Evolutionary conservation across 768 basidiomycete species (phyloP), one percentile per base, ranked within the genome.

Genomic region (Auricularia auricula-judae): DNA sequence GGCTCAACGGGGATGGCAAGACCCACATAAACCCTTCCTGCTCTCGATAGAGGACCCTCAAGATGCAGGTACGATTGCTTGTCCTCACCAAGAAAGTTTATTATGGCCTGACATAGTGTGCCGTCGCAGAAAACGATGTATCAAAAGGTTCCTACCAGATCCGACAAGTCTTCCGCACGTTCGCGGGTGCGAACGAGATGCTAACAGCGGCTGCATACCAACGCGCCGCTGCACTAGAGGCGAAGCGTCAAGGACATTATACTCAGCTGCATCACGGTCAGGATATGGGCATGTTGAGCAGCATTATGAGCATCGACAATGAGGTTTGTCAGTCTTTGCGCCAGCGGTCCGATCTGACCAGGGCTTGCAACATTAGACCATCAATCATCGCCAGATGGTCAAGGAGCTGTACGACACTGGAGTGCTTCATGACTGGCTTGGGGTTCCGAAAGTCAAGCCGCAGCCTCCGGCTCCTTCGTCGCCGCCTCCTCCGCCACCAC

Each of bases 1-100:
- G 75, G 76, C 79, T 63, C 79, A 83, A 65, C 76, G 92, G 68
- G 93, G 93, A 3, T 99, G 97, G 97, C 73, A 77, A 65, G 84
- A 88, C 71, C 80, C 78, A 63, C 77, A 76, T 62, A 81, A 82
- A 70, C 75, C 78, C 14, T 76, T 79, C 35, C 75, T 89, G 67
- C 76, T 99, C 59, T 89, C 86, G 3, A 89, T 99, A 35, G 97
- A 98, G 74, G 97, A 99, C 75, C 97, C 97, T 11, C 88, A 87
- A 14, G 94, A 98, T 76, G 12, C 39, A 42, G 39, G 39, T 42
- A 14, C 7, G 39, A 7, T 76, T 82, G 34, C 79, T 94, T 96
- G 70, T 75, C 92, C 82, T 4, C 7, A 34, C 16, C 3, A 14
- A 56, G 4, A 29, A 29, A 29, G 29, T 3, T 2, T 29, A 29